Evolutionary conservation across 768 basidiomycete genomes (phyloP), one percentile per base, ranked within the genome.

Genomic region (Gloeostereum incarnatum): DNA sequence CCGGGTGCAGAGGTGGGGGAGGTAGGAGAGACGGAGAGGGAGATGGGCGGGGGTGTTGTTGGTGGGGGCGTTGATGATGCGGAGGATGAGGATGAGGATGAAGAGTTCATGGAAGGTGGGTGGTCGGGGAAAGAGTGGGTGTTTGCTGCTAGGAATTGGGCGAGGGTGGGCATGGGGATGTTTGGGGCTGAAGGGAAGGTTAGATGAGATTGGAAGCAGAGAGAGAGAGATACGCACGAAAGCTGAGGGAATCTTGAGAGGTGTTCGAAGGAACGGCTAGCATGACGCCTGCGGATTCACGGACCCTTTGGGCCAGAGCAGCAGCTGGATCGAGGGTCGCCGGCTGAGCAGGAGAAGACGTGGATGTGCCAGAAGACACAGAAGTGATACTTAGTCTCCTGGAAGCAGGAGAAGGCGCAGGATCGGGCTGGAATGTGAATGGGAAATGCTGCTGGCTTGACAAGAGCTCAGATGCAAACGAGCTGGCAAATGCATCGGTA

Each of bases 271-370:
- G 70, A 18, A 66, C 68, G 3, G 66, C 71, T 29, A 72, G 56
- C 63, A 71, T 63, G 6, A 83, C 67, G 11, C 78, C 79, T 0
- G 80, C 60, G 51, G 67, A 59, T 55, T 79, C 58, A 17, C 71
- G 63, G 11, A 73, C 73, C 1, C 65, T 55, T 18, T 66, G 63
- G 4, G 71, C 73, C 2, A 75, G 36, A 30, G 29, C 26, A 42
- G 25, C 35, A 38, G 22, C 20, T 41, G 43, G 52, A 48, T 46
- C 49, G 2, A 43, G 45, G 44, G 43, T 50, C 0, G 49, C 35
- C 1, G 61, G 59, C 21, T 75, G 69, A 11, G 68, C 56, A 5
- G 65, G 51, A 0, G 77, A 69, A 1, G 75, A 75, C 9, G 73
- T 54, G 0, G 75, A 74, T 0, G 67, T 70, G 11, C 68, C 73